Evolutionary conservation across 2,329 filamentous ascomycete species (phyloP), one percentile per base, ranked within the genome.

Genomic region (Phialocephala subalpina): DNA sequence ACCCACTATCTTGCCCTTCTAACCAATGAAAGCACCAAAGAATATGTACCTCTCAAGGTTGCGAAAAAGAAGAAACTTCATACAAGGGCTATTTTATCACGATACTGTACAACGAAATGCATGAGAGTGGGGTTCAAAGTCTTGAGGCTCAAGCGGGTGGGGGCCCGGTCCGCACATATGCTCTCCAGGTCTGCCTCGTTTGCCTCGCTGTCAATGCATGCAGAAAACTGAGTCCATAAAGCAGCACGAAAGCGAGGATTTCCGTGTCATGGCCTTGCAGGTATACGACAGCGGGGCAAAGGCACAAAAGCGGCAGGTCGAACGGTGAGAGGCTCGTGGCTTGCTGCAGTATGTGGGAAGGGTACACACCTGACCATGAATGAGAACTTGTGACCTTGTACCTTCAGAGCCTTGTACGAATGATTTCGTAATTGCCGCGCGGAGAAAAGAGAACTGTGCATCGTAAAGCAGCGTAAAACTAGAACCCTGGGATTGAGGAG

Each of bases 81-180:
- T 9, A 22, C 45, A 49, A 49, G 45, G 45, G 45, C 4, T 14
- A 16, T 42, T 12, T 4, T 12, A 14, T 42, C 12, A 4, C 12
- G 38, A 42, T 16, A n/a, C 18, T 5, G 38, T 42, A n/a, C 38
- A n/a, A 33, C 29, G 9, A n/a, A 42, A 42, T 42, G 38, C 9
- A 22, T 2, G 7, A 49, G n/a, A 49, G 45, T 49, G 45, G 45
- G n/a, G 45, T 9, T 14, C 3, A 3, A 5, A 4, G 12, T 12
- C 8, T 7, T 53, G 49, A 53, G 49, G 2, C 45, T 49, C 45
- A 42, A 49, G 22, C 45, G 45, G 45, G 45, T 49, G 45, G 45
- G 45, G 45, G 45, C 8, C 18, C 45, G n/a, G 45, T 4, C 18
- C 8, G n/a, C n/a, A n/a, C n/a, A 22, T 25, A 49, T 49, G 45